These are phyloP conservation scores for Talaromyces sp. DNA, from an alignment of 2,329 filamentous ascomycete genomes.

Conservation along the genomic window DNA sequence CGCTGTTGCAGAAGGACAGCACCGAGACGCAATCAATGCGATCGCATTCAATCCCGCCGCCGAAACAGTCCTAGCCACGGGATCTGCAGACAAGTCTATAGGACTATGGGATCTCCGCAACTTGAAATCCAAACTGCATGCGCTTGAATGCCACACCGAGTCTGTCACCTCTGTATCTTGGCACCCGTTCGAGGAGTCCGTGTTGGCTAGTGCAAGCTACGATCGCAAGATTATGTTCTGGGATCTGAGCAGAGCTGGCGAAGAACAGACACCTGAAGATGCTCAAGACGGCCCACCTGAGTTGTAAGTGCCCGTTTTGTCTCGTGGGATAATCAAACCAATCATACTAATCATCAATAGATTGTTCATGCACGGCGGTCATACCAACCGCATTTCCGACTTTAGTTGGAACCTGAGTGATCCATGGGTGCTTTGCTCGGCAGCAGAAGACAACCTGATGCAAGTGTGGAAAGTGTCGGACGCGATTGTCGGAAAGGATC, in stretches of 20 bases:
- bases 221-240: slow-evolving; percentile 94
- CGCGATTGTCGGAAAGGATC: slow-evolving; percentile 74
- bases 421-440: slow-evolving; percentile 93
- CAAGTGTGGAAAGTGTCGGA: slow-evolving; percentile 91
- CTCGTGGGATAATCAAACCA: too few species aligned
- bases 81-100: slow-evolving; percentile 91
- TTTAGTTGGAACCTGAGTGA: slow-evolving; percentile 98
- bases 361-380: slow-evolving; percentile 97
- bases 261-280: slow-evolving; percentile 93
- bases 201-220: slow-evolving; percentile 88
- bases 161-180: slow-evolving; percentile 89
- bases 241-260: slow-evolving; percentile 88
- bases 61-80: slow-evolving; percentile 88
- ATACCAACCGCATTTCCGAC: slow-evolving; percentile 94
- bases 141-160: slow-evolving; percentile 82
- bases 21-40: slow-evolving; percentile 92
- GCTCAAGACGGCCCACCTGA: slow-evolving; percentile 93
- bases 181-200: slow-evolving; percentile 87
- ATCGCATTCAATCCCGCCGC: slow-evolving; percentile 88
- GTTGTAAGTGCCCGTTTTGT: slow-evolving; percentile 61
- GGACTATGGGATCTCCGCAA: slow-evolving; percentile 94
- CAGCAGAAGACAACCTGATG: slow-evolving; percentile 93
- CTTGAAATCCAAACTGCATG: slow-evolving; percentile 84
- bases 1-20: slow-evolving; percentile 68
- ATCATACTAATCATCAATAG: slow-evolving; percentile 44